Evolutionary conservation across 1,284 basidiomycete genomes (phyloP).

Genomic region (Butyriboletus appendiculatus): DNA sequence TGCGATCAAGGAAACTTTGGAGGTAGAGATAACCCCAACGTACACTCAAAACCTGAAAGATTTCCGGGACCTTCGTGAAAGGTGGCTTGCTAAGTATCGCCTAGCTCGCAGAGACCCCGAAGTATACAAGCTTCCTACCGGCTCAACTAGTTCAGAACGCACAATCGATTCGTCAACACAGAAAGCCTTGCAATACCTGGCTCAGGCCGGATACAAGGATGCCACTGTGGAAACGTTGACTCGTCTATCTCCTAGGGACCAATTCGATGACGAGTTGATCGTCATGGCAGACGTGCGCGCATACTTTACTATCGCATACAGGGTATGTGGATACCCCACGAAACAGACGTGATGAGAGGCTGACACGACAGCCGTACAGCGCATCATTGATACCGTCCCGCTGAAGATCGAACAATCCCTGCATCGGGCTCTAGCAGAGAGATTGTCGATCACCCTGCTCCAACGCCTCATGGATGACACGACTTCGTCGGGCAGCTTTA

Average conservation of each 20-base stretch:
- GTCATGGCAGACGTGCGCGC: constrained; percentile 55
- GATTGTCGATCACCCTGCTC: constrained; percentile 44
- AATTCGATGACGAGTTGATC: constrained; percentile 41
- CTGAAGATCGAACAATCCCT: constrained; percentile 52
- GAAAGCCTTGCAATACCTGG: constrained; percentile 18
- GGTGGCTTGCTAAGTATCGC: constrained; percentile 24
- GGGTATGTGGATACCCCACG: constrained; percentile 31
- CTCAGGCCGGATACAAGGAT: constrained; percentile 24
- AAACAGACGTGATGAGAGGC: not conserved
- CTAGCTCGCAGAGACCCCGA: constrained; percentile 4
- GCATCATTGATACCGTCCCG: constrained; percentile 55
- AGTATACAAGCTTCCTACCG: too few species aligned
- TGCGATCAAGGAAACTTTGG: constrained; percentile 25
- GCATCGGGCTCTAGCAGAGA: constrained; percentile 41
- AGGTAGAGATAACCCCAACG: constrained; percentile 29
- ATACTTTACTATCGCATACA: constrained; percentile 52
- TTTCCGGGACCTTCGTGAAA: constrained; percentile 18
- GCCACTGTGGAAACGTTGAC: constrained; percentile 23
- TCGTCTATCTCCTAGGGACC: constrained; percentile 16
- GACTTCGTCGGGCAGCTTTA: constrained; percentile 9
- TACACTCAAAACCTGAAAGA: constrained; percentile 39
- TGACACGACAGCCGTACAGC: constrained; percentile 35
- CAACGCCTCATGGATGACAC: constrained; percentile 33
- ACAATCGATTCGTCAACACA: constrained; percentile 1
- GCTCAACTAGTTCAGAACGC: too few species aligned